phyloP scores from a whole-genome alignment of 192 early-diverging fungal genomes.

The Gaertneriomyces sp. region DNA sequence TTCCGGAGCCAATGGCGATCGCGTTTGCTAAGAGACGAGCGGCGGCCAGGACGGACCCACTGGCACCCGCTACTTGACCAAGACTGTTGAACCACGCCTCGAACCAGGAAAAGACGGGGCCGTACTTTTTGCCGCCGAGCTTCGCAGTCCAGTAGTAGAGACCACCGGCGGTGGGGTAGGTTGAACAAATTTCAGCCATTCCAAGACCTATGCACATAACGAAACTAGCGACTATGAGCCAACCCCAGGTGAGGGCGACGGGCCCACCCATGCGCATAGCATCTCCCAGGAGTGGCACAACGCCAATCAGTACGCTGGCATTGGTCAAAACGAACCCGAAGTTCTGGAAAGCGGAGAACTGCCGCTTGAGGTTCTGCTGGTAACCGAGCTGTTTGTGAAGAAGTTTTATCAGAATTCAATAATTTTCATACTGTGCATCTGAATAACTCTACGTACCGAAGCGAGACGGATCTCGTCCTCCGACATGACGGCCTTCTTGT shows the following conservation, averaged over 20 bases:
- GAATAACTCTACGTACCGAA: slow-evolving; percentile 9
- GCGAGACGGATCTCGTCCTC: slow-evolving; percentile 39
- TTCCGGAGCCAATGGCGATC: slow-evolving; percentile 11
- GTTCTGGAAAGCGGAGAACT: slow-evolving; percentile 36
- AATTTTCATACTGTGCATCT: not conserved
- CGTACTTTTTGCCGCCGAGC: slow-evolving; percentile 35
- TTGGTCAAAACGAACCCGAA: slow-evolving; percentile 39
- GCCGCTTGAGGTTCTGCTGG: slow-evolving; percentile 41
- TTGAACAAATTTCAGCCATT: slow-evolving; percentile 46
- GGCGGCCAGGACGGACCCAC: slow-evolving; percentile 33
- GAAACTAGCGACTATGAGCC: slow-evolving; percentile 31
- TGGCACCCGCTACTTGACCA: slow-evolving; percentile 35
- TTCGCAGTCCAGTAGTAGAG: slow-evolving; percentile 45
- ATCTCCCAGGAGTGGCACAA: slow-evolving; percentile 29
- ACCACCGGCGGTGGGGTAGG: slow-evolving; percentile 40
- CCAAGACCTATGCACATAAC: slow-evolving; percentile 35
- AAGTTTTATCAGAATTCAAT: not conserved
- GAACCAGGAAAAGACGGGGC: slow-evolving; percentile 40
- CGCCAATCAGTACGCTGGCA: slow-evolving; percentile 36
- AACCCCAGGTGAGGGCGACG: slow-evolving; percentile 39
- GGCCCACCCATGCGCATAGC: slow-evolving; percentile 37
- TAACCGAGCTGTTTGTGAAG: slow-evolving; percentile 28
- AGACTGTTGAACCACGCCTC: slow-evolving; percentile 41
- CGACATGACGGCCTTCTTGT: slow-evolving; percentile 9
- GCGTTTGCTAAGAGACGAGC: slow-evolving; percentile 25